phyloP scores from a whole-genome alignment of 345 rosid species.

The Gossypium sturtianum region DNA sequence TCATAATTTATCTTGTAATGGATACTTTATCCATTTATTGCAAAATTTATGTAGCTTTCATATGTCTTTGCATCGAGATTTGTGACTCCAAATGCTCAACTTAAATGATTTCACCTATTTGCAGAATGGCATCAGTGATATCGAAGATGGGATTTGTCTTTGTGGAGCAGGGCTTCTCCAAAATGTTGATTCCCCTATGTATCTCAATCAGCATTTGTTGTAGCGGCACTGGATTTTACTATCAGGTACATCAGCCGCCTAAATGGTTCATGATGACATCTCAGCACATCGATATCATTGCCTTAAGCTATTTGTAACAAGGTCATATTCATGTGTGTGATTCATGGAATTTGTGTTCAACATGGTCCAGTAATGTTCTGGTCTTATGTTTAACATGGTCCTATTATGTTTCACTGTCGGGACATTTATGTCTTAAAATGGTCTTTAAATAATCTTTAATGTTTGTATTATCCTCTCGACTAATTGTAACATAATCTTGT shows the following conservation, averaged over 20 bases:
- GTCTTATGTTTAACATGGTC: background rate
- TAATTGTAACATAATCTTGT: background rate
- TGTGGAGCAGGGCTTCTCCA: conserved; percentile 73
- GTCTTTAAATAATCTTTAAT: background rate
- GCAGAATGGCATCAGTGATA: conserved; percentile 95
- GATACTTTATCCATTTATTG: background rate
- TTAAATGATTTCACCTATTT: conserved; percentile 14
- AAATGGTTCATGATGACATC: background rate
- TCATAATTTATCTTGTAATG: background rate
- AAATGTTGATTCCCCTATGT: conserved; percentile 70
- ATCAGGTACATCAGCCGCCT: conserved; percentile 51
- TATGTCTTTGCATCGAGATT: background rate
- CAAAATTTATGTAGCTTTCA: conserved; percentile 1
- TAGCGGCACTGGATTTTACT: conserved; percentile 87
- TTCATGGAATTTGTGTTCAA: background rate
- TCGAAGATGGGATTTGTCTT: conserved; percentile 97
- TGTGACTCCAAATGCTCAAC: background rate
- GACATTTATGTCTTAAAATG: background rate
- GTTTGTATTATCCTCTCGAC: background rate
- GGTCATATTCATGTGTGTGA: background rate
- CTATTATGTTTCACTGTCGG: background rate
- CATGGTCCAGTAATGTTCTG: background rate
- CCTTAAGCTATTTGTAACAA: background rate
- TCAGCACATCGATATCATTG: background rate
- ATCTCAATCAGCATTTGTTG: conserved; percentile 77